Percentiles rank a stretch among this genome's conserved stretches.
Conservation (phyloP, 768 basidiomycete genomes). For the Paxillus ammoniavirescens region DNA sequence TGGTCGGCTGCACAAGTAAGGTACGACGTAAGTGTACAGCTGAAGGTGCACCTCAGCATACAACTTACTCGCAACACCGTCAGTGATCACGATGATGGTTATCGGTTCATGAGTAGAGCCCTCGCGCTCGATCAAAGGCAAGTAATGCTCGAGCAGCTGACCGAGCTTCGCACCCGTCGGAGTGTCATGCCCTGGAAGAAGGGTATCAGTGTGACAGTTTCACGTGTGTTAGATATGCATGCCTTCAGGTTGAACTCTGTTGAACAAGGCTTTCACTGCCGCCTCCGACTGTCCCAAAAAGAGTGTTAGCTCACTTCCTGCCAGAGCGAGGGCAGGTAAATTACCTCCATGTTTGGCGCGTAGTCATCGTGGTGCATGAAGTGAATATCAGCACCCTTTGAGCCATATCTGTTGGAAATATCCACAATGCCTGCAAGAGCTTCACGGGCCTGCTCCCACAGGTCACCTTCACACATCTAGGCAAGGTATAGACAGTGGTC, state of each 20-base stretch:
- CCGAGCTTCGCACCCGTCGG: conserved; percentile 38
- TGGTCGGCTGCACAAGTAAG: conserved; percentile 25
- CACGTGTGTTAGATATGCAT: background rate
- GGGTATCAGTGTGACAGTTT: background rate
- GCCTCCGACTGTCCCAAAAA: conserved; percentile 15
- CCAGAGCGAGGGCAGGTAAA: background rate
- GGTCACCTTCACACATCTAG: conserved; percentile 40
- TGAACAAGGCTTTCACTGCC: conserved; percentile 25
- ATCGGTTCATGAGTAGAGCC: conserved; percentile 34
- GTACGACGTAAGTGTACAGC: background rate
- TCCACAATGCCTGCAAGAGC: conserved; percentile 42
- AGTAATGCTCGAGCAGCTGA: conserved; percentile 36
- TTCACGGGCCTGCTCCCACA: conserved; percentile 40
- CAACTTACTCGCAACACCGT: conserved; percentile 39
- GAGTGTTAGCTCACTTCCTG: background rate
- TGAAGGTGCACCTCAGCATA: background rate
- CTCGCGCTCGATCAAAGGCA: conserved; percentile 31
- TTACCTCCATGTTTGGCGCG: conserved; percentile 27
- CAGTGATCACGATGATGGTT: conserved; percentile 37
- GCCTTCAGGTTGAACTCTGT: conserved; percentile 24
- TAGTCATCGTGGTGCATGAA: conserved; percentile 39
- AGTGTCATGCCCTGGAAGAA: conserved; percentile 30
- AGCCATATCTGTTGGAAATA: conserved; percentile 34
- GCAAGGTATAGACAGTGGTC: background rate
- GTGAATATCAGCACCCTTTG: conserved; percentile 40